Percentiles rank a stretch among this genome's conserved stretches.
Evolutionary conservation across 148 eudicot species (phyloP).

Genomic region (Rhododendron henanense): DNA sequence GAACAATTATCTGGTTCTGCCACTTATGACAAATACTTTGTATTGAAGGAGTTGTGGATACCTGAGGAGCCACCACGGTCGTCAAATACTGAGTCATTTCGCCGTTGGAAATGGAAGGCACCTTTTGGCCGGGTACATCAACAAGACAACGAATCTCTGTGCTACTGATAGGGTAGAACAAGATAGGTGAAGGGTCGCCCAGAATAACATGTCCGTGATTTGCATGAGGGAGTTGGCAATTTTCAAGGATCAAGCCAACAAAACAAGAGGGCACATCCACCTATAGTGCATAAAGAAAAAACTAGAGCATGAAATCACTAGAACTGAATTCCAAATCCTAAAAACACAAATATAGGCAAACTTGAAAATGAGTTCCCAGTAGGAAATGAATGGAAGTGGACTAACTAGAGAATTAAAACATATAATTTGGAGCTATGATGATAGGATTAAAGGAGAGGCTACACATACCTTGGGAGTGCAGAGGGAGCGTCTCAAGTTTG

Average conservation of each 20-base stretch:
- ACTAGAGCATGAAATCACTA: not conserved
- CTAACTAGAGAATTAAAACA: not conserved
- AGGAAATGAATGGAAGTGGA: not conserved
- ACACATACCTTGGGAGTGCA: conserved; percentile 56
- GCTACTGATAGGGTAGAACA: conserved; percentile 34
- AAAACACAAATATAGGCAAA: not conserved
- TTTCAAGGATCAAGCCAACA: conserved; percentile 36
- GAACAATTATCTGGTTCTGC: not conserved
- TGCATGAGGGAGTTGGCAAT: conserved; percentile 29
- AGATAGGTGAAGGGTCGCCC: conserved; percentile 35
- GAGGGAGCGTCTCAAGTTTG: conserved; percentile 61
- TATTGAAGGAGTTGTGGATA: not conserved
- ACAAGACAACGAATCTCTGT: conserved; percentile 42
- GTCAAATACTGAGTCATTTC: conserved; percentile 34
- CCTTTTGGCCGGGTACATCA: conserved; percentile 35
- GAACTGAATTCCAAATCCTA: not conserved
- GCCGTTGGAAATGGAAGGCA: conserved; percentile 38
- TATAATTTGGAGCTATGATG: too few species aligned
- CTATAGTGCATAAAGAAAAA: conserved; percentile 10
- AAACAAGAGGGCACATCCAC: conserved; percentile 33
- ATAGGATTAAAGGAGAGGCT: not conserved
- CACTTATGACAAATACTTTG: not conserved
- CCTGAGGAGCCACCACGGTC: conserved; percentile 43
- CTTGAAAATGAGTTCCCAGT: not conserved
- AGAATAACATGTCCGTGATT: conserved; percentile 39